These are phyloP conservation scores for Cyclotella choctawhatcheeana DNA, from an alignment of 108 stramenopile genomes.

Conservation along the genomic window DNA sequence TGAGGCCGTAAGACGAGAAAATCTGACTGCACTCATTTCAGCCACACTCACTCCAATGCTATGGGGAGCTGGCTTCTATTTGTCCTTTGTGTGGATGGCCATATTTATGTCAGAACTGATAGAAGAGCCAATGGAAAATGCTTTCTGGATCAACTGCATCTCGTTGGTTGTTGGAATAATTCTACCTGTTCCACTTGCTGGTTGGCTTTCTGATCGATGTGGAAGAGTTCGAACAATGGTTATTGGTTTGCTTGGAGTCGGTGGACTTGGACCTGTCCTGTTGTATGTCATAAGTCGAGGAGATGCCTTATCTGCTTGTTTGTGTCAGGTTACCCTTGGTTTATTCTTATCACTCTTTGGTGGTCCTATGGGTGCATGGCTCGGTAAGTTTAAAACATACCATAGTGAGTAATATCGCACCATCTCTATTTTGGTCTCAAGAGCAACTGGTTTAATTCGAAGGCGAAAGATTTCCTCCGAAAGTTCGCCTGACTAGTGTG, in stretches of 20 bases:
- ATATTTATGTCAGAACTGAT: constrained; percentile 65
- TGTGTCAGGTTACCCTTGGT: constrained; percentile 62
- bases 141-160: constrained; percentile 70
- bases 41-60: constrained; percentile 65
- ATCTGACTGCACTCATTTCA: constrained; percentile 52
- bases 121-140: constrained; percentile 59
- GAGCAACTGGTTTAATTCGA: neutral
- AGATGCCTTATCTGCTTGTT: constrained; percentile 36
- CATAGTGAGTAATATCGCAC: too few species aligned
- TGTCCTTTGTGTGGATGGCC: constrained; percentile 73
- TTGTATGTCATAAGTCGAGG: constrained; percentile 59
- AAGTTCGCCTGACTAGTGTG: constrained; percentile 64
- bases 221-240: constrained; percentile 64
- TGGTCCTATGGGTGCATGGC: constrained; percentile 69
- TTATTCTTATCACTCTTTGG: constrained; percentile 59
- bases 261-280: constrained; percentile 52
- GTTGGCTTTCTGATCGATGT: constrained; percentile 57
- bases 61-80: constrained; percentile 65
- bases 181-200: constrained; percentile 52
- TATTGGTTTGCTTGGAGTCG: constrained; percentile 38
- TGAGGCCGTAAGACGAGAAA: constrained; percentile 58
- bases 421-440: too few species aligned
- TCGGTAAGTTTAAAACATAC: constrained; percentile 41
- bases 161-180: constrained; percentile 50
- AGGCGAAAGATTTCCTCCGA: constrained; percentile 62